A percentile compares a stretch with the other conserved stretches of the same genome.
Evolutionary conservation across 495 filamentous ascomycete species (phyloP).

Genomic region (Chaetomium fimeti): DNA sequence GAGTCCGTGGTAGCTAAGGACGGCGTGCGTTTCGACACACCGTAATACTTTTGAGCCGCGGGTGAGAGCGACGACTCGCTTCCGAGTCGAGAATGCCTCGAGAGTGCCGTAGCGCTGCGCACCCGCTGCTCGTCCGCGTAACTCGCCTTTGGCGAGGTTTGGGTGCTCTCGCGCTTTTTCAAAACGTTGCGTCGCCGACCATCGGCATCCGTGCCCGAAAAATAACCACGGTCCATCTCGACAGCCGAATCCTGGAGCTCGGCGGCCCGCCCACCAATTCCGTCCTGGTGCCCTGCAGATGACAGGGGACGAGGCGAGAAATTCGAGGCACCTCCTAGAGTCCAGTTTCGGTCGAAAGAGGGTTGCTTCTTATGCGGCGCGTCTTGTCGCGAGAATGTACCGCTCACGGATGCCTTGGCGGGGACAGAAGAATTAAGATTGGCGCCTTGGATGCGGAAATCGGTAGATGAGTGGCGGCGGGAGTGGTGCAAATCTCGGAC

Average conservation of each 20-base stretch:
- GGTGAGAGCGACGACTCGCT: constrained; percentile 51
- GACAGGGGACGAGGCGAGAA: constrained; percentile 39
- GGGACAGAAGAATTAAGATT: constrained; percentile 32
- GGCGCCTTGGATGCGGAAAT: constrained; percentile 53
- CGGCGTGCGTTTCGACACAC: constrained; percentile 50
- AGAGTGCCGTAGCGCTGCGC: constrained; percentile 57
- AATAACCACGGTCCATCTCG: constrained; percentile 88
- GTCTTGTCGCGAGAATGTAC: constrained; percentile 39
- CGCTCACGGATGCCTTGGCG: constrained; percentile 36
- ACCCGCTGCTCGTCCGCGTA: constrained; percentile 69
- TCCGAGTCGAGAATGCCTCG: constrained; percentile 73
- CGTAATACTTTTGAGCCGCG: constrained; percentile 63
- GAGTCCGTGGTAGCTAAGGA: constrained; percentile 53
- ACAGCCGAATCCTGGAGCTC: constrained; percentile 43
- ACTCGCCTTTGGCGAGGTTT: constrained; percentile 58
- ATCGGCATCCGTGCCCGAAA: constrained; percentile 84
- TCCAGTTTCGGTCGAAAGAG: constrained; percentile 91
- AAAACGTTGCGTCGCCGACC: constrained; percentile 71
- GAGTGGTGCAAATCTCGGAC: constrained; percentile 80
- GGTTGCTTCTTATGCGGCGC: constrained; percentile 70
- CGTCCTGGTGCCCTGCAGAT: constrained; percentile 47
- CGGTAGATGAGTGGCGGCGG: constrained; percentile 85
- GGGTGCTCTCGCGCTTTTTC: constrained; percentile 68
- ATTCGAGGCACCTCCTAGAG: constrained; percentile 58
- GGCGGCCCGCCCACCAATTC: constrained; percentile 31